Base-by-base conservation (phyloP, 2,329 filamentous ascomycete species). In the Tolypocladium cylindrosporum region DNA sequence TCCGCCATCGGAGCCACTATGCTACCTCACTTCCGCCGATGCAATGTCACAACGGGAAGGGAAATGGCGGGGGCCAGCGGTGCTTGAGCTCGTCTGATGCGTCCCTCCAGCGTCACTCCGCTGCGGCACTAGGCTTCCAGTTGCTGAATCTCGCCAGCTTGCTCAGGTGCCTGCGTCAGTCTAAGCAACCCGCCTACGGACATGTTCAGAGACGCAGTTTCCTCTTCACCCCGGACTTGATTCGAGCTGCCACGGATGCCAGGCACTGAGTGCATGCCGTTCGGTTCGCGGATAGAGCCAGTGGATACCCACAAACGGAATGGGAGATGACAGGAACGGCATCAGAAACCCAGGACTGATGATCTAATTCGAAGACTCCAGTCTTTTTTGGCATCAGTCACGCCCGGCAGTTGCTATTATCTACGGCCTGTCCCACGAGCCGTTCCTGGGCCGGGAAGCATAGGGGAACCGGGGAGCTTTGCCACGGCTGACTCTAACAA, bases 31-130 rank as follows among this genome's bases (percentile, higher is more conserved):
- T 27, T 43, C 51, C 56, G 51, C 36, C n/a, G 36, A 54, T 50
- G 51, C 51, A 13, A 45, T 54, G 56, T 24, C 51, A 56, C 57
- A 54, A 31, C 57, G 57, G 55, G 41, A 59, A 52, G 50, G 50
- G 24, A 36, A 41, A 37, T 34, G 24, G 51, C 34, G 40, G 41
- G 41, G 40, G 14, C 54, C 42, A 24, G 37, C 24, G 16, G 16
- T 53, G 8, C 45, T 54, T 27, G 50, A 51, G 48, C 55, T 59
- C 55, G 50, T 59, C 57, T 59, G 54, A 56, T 59, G 57, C 54
- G 41, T 54, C 39, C 4, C 27, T 31, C 27, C 27, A 24, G 54
- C 40, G 43, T 37, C 39, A 58, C 24, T 51, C 53, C 42, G 37
- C 53, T 37, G 37, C n/a, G 24, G 39, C 27, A 41, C 24, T 11